Conservation (phyloP, 257 asterid genomes). For the Solanum microdontum region DNA sequence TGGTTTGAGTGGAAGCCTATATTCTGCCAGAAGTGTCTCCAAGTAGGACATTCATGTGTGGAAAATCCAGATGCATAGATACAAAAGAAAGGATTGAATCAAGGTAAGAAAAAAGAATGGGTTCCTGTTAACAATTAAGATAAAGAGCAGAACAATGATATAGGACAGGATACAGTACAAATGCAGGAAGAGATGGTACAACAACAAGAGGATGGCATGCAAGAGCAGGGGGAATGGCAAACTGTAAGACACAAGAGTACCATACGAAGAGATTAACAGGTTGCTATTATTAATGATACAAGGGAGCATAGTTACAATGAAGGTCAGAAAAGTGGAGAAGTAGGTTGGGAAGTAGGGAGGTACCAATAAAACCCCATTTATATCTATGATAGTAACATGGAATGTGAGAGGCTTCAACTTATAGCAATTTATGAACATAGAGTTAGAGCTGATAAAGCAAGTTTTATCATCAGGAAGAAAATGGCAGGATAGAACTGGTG, state of each 20-base stretch:
- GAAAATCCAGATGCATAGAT: background rate
- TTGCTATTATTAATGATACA: too few species aligned
- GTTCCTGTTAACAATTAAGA: background rate
- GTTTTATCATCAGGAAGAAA: too few species aligned
- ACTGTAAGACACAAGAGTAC: too few species aligned
- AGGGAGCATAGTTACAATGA: too few species aligned
- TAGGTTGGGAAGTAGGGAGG: background rate
- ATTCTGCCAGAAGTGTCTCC: too few species aligned
- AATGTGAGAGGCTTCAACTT: background rate
- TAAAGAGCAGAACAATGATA: background rate
- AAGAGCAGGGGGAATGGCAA: background rate
- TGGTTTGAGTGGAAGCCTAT: background rate
- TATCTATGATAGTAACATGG: too few species aligned
- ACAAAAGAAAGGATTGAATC: background rate
- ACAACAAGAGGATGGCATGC: too few species aligned
- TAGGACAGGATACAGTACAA: background rate
- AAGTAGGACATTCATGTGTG: background rate
- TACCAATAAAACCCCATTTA: too few species aligned
- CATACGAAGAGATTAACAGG: background rate
- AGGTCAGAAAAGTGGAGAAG: background rate
- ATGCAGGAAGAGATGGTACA: background rate
- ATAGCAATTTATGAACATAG: background rate
- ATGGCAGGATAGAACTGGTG: background rate
- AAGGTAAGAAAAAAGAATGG: background rate
- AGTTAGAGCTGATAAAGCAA: background rate